Evolutionary conservation across 805 yeast genomes (phyloP), one percentile per base, ranked within the genome.

Genomic region (Pichia manshurica): DNA sequence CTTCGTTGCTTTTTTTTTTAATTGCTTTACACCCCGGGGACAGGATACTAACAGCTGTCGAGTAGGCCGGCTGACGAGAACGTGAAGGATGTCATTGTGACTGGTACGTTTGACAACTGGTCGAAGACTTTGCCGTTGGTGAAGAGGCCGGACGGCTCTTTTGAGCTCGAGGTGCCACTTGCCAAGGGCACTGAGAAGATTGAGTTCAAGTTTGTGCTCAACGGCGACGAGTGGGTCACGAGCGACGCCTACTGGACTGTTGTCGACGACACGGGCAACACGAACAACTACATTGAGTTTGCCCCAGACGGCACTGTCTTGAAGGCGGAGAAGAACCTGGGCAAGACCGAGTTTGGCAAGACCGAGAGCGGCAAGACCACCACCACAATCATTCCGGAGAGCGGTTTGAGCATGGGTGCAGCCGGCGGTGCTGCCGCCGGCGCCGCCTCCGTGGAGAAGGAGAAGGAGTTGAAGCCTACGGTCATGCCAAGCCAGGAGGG

Each of bases 81-180:
- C 8, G 49, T 47, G 16, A 34, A 45, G 3, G 54, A 51, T 5
- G 82, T 80, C 46, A 65, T 78, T 50, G 80, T 80, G 52, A 79
- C 84, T 31, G 85, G 85, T 42, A 67, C 76, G 35, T 78, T 78
- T 60, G 82, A 77, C 58, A 63, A 77, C 55, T 80, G 85, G 85
- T 54, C 73, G 36, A 69, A 78, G 55, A 62, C 75, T 2, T 66
- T 70, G 47, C 72, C 71, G 19, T 67, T 80, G 25, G 70, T 75
- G 40, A 73, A 76, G 54, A 73, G 70, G 51, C 39, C 59, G 1
- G 67, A 72, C 38, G 68, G 69, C 12, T 53, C 62, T 2, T 67
- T 64, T 47, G 59, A 59, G 45, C 47, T 67, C 19, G 51, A 63
- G n/a, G 56, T 60, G 15, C 67, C 70, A 32, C 52, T 68, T 20